phyloP scores from a whole-genome alignment of 75 land plant species.

The Cupressus sempervirens region DNA sequence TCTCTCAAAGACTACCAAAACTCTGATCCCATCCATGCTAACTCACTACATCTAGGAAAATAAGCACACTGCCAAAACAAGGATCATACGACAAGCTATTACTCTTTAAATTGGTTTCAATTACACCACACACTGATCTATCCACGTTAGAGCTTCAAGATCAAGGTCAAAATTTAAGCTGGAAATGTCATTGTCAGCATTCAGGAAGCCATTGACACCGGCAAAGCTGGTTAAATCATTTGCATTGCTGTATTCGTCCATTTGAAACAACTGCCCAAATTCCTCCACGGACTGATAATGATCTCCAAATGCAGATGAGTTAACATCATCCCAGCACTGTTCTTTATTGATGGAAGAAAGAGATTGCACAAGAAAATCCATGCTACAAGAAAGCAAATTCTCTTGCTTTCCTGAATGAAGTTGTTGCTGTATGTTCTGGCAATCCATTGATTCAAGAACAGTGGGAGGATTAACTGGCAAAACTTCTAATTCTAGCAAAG shows the following conservation, averaged over 20 bases:
- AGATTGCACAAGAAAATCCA: background rate
- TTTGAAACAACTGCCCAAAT: slow-evolving; percentile 7
- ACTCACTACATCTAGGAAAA: slow-evolving; percentile 10
- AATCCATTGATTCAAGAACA: background rate
- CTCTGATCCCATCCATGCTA: slow-evolving; percentile 4
- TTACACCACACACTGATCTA: background rate
- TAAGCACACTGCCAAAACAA: background rate
- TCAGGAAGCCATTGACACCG: background rate
- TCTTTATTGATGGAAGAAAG: background rate
- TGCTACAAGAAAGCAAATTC: background rate
- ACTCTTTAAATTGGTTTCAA: background rate
- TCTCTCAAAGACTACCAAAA: slow-evolving; percentile 5
- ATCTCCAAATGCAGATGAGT: background rate
- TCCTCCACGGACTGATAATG: slow-evolving; percentile 4
- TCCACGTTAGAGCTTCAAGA: slow-evolving; percentile 14
- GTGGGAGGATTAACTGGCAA: background rate
- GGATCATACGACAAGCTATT: slow-evolving; percentile 1
- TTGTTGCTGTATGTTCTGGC: slow-evolving; percentile 1
- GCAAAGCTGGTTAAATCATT: background rate
- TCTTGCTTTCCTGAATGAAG: background rate
- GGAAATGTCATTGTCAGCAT: slow-evolving; percentile 4
- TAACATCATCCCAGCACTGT: background rate
- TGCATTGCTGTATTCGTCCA: background rate
- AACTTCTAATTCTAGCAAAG: background rate
- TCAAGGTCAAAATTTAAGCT: slow-evolving; percentile 13